These are phyloP conservation scores for Danielia oregonensis DNA, from an alignment of 805 yeast genomes.

Conservation along the genomic window DNA sequence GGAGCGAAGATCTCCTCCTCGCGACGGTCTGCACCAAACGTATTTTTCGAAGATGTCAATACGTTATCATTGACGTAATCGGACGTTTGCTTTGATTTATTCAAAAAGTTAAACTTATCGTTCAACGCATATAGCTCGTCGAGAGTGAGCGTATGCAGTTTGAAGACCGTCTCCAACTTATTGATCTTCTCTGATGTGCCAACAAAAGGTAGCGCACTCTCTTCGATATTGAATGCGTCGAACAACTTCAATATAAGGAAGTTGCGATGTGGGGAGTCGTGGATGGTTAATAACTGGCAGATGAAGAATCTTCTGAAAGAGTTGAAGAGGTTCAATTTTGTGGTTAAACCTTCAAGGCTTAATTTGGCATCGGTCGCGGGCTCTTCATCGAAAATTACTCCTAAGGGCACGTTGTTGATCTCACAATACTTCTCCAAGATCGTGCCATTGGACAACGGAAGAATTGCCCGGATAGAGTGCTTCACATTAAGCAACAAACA, in stretches of 20 bases:
- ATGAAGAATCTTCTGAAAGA: slow-evolving; percentile 34
- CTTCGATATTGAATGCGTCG: slow-evolving; percentile 14
- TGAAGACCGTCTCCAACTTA: slow-evolving; percentile 18
- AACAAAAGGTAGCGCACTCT: slow-evolving; percentile 2
- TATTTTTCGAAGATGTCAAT: slow-evolving; percentile 2
- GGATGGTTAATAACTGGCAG: slow-evolving; percentile 35
- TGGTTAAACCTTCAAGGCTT: slow-evolving; percentile 13
- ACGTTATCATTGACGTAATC: slow-evolving; percentile 16
- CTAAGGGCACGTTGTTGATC: slow-evolving; percentile 32
- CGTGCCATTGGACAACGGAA: slow-evolving; percentile 35
- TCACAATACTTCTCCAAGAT: slow-evolving; percentile 37
- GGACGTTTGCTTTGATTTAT: slow-evolving; percentile 5
- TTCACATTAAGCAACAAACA: slow-evolving; percentile 27
- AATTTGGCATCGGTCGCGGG: slow-evolving; percentile 5
- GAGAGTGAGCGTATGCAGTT: slow-evolving; percentile 21
- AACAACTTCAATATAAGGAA: slow-evolving; percentile 29
- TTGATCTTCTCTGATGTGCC: slow-evolving; percentile 16
- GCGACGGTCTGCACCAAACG: background rate
- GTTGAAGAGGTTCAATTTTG: slow-evolving; percentile 28
- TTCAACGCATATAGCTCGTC: slow-evolving; percentile 21
- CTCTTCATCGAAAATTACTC: slow-evolving; percentile 10
- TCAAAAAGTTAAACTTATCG: slow-evolving; percentile 22
- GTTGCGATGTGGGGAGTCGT: slow-evolving; percentile 26
- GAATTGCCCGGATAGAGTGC: slow-evolving; percentile 24
- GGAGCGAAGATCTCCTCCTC: slow-evolving; percentile 5